Evolutionary conservation across 805 yeast species (phyloP).

Genomic region (Saccharomyces paradoxus): DNA sequence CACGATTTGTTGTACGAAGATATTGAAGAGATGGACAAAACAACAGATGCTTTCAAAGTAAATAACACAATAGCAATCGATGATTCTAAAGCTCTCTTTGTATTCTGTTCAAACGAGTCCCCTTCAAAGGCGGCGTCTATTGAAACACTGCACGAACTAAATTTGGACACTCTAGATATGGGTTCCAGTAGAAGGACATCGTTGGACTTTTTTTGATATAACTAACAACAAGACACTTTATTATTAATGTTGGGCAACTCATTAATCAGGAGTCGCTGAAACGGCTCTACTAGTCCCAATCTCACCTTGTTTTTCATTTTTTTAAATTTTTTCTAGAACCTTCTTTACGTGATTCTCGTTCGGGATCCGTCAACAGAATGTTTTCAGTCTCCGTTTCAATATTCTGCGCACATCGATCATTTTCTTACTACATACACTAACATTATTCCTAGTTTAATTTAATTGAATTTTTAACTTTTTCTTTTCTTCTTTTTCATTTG

Average conservation of each 20-base stretch:
- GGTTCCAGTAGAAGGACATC: constrained; percentile 1
- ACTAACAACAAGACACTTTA: neutral
- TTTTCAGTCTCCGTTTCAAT: neutral
- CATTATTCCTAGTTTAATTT: neutral
- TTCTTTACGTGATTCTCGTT: neutral
- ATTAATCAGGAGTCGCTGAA: neutral
- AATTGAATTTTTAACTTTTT: neutral
- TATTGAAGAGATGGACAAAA: constrained; percentile 5
- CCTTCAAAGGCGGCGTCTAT: neutral
- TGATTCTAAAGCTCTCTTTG: constrained; percentile 2
- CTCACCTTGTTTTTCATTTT: neutral
- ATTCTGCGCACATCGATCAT: neutral
- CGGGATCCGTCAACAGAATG: neutral
- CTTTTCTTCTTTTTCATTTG: neutral
- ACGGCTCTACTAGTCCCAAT: no score
- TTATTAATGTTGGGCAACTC: neutral
- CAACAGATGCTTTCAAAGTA: neutral
- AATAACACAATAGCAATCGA: neutral
- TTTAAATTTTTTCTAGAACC: neutral
- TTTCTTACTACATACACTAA: neutral
- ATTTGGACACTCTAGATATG: neutral
- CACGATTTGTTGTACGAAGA: constrained; percentile 23
- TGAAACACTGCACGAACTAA: neutral
- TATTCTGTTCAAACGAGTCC: neutral
- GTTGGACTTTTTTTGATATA: constrained; percentile 1